These are phyloP conservation scores for Blechomonas ayalai DNA, from an alignment of 208 protist species.

Conservation along the genomic window DNA sequence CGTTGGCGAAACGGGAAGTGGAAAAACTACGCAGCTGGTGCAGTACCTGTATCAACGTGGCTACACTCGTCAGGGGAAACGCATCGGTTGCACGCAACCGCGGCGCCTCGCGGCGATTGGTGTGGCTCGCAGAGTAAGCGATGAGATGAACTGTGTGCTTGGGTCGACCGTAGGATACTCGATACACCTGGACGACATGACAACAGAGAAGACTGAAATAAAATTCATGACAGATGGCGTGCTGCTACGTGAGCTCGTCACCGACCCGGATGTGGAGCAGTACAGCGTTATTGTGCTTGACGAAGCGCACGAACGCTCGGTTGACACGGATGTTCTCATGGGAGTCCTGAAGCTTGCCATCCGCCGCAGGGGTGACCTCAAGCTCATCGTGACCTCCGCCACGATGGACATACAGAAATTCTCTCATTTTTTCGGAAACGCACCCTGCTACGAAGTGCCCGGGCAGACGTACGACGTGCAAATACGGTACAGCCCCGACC, in stretches of 20 bases:
- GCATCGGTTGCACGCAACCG: constrained; percentile 93
- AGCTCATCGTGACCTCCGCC: constrained; percentile 99
- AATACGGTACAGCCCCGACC: constrained; percentile 65
- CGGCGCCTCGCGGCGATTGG: constrained; percentile 93
- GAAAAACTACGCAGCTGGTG: constrained; percentile 90
- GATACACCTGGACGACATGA: constrained; percentile 91
- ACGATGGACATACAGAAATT: constrained; percentile 99
- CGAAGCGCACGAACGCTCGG: constrained; percentile 97
- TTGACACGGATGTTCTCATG: constrained; percentile 97
- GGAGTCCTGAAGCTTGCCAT: constrained; percentile 92
- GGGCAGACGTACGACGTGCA: constrained; percentile 93
- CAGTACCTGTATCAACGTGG: constrained; percentile 82
- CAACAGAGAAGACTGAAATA: constrained; percentile 74
- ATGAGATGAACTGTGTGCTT: constrained; percentile 87
- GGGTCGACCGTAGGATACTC: constrained; percentile 86
- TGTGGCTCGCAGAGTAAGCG: constrained; percentile 89
- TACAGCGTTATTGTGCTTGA: constrained; percentile 99
- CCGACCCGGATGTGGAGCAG: constrained; percentile 66
- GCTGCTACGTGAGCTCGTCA: constrained; percentile 91
- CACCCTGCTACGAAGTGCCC: constrained; percentile 95
- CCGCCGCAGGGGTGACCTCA: constrained; percentile 89
- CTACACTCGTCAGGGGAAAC: constrained; percentile 37
- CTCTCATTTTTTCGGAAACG: constrained; percentile 94
- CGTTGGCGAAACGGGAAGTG: constrained; percentile 86
- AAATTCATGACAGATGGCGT: constrained; percentile 97